Conservation (phyloP, 495 filamentous ascomycete genomes). For the Massariosphaeria phaeospora region DNA sequence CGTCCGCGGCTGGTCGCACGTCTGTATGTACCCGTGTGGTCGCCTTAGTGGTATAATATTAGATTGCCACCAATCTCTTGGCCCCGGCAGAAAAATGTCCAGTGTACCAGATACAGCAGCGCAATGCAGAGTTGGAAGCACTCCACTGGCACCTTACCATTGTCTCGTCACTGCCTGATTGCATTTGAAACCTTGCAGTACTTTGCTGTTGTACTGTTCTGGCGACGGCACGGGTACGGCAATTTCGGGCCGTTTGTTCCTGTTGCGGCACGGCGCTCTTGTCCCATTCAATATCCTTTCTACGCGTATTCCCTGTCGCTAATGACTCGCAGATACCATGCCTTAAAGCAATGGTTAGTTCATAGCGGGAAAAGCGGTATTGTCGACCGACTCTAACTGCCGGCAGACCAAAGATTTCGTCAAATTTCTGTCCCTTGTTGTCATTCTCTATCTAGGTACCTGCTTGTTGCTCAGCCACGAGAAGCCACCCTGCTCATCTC, state of each 20-base stretch:
- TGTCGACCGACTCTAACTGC: constrained; percentile 36
- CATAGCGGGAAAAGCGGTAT: not conserved
- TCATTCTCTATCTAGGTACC: constrained; percentile 69
- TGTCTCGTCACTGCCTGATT: too few relatives aligned
- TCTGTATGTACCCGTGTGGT: too few relatives aligned
- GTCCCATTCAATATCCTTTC: not conserved
- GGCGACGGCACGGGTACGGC: not conserved
- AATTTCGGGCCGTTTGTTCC: not conserved
- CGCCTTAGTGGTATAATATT: too few relatives aligned
- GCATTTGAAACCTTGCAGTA: too few relatives aligned
- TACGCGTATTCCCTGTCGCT: not conserved
- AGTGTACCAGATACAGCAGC: too few relatives aligned
- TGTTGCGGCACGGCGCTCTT: not conserved
- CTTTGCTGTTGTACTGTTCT: too few relatives aligned
- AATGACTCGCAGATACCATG: constrained; percentile 64
- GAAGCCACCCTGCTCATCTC: constrained; percentile 8
- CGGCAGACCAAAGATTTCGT: constrained; percentile 77
- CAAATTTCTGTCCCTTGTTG: constrained; percentile 83
- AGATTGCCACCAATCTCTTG: too few relatives aligned
- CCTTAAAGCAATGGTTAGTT: constrained; percentile 73
- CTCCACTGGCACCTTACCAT: too few relatives aligned
- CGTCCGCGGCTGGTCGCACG: too few relatives aligned
- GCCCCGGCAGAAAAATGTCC: too few relatives aligned
- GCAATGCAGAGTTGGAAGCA: too few relatives aligned
- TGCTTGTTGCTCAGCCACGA: constrained; percentile 1